Percentiles rank a stretch among this genome's conserved stretches.
Evolutionary conservation across 805 yeast genomes (phyloP).

Genomic region (Lipomyces anomalus): DNA sequence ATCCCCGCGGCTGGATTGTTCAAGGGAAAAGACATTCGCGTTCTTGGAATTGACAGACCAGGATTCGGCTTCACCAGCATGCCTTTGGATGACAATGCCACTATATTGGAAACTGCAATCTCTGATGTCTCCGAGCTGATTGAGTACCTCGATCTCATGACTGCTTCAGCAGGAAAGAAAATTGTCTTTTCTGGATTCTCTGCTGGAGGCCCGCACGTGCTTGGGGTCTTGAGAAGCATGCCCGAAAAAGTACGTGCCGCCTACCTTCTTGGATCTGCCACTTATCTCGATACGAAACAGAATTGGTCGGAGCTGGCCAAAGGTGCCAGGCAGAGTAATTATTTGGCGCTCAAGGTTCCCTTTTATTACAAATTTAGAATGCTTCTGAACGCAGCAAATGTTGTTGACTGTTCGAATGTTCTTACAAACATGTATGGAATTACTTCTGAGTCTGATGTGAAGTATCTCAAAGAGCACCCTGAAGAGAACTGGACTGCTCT

Average conservation of each 20-base stretch:
- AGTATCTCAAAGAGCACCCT: slow-evolving; percentile 18
- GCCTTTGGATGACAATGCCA: slow-evolving; percentile 13
- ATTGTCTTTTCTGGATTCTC: slow-evolving; percentile 23
- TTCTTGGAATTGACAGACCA: slow-evolving; percentile 21
- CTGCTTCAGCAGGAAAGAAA: slow-evolving; percentile 1
- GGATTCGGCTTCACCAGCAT: slow-evolving; percentile 23
- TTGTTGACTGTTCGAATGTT: slow-evolving; percentile 17
- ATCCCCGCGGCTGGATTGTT: slow-evolving; percentile 19
- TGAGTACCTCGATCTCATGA: slow-evolving; percentile 15
- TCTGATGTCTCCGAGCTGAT: slow-evolving; percentile 20
- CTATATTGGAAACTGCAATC: slow-evolving; percentile 22
- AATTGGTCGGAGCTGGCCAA: slow-evolving; percentile 16
- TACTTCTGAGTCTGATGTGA: slow-evolving; percentile 15
- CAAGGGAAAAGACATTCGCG: slow-evolving; percentile 25
- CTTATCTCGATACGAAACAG: slow-evolving; percentile 14
- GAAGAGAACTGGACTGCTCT: slow-evolving; percentile 23
- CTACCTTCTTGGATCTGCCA: slow-evolving; percentile 21
- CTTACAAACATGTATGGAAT: slow-evolving; percentile 16
- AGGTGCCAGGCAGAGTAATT: slow-evolving; percentile 14
- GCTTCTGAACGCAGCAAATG: slow-evolving; percentile 6
- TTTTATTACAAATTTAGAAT: slow-evolving; percentile 8
- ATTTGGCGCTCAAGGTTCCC: slow-evolving; percentile 13
- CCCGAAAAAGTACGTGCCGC: slow-evolving; percentile 16
- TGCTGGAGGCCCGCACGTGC: slow-evolving; percentile 24
- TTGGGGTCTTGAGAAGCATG: slow-evolving; percentile 14